phyloP scores from a whole-genome alignment of 73 alveolate species.

The Breviolum minutum region DNA sequence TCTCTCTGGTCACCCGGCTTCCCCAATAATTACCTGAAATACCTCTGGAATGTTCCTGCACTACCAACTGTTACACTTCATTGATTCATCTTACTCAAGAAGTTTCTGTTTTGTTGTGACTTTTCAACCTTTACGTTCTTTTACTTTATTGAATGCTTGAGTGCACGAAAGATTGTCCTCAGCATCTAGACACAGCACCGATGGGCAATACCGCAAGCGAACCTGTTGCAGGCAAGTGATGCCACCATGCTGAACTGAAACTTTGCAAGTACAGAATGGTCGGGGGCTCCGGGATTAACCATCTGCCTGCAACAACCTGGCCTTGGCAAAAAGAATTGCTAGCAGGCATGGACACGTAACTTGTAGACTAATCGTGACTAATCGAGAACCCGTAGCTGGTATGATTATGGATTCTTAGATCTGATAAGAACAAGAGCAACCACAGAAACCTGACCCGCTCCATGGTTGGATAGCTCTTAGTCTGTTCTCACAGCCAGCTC shows the following conservation, averaged over 20 bases:
- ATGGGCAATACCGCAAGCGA: conserved; percentile 82
- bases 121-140: background rate
- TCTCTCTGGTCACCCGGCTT: background rate
- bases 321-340: too few relatives aligned
- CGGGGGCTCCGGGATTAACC: background rate
- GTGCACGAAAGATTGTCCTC: background rate
- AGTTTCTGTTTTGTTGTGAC: background rate
- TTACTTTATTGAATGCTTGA: too few relatives aligned
- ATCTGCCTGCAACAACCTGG: background rate
- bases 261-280: background rate
- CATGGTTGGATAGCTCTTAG: too few relatives aligned
- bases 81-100: background rate
- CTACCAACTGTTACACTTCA: background rate
- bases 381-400: too few relatives aligned
- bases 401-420: too few relatives aligned
- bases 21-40: background rate
- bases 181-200: conserved; percentile 85
- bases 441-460: too few relatives aligned
- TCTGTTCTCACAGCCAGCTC: too few relatives aligned
- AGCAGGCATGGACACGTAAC: too few relatives aligned
- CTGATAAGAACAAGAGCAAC: too few relatives aligned
- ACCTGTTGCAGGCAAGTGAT: background rate
- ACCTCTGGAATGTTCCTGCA: background rate
- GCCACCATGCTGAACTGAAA: background rate
- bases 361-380: too few relatives aligned